These are phyloP conservation scores for Magnusiomyces sp. DNA, from an alignment of 1,139 yeast genomes.

Conservation along the genomic window DNA sequence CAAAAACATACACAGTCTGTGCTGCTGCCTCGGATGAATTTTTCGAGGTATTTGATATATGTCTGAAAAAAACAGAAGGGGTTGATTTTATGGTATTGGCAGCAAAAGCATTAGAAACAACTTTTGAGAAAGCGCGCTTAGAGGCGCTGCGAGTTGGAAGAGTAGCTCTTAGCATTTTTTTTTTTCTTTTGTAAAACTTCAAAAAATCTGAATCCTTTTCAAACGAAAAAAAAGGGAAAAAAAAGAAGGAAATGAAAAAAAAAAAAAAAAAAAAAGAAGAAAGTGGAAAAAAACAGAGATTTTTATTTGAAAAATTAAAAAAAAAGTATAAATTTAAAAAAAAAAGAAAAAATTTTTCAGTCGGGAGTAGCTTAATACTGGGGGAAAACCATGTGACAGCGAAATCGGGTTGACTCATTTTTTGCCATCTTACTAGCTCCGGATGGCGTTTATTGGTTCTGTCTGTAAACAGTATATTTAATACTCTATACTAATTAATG, in stretches of 20 bases:
- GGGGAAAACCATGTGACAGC: background rate
- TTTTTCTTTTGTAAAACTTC: background rate
- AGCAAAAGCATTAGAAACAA: too few relatives aligned
- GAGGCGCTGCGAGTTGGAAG: too few relatives aligned
- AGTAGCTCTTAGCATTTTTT: background rate
- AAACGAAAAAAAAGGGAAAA: background rate
- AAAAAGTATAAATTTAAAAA: conserved; percentile 1
- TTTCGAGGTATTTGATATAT: background rate
- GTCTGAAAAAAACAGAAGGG: background rate
- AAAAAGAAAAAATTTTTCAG: background rate
- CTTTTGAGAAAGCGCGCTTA: too few relatives aligned
- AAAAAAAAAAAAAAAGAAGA: background rate
- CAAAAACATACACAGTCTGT: too few relatives aligned
- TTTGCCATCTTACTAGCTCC: too few relatives aligned
- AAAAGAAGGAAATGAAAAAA: background rate
- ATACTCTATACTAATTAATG: too few relatives aligned
- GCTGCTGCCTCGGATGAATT: too few relatives aligned
- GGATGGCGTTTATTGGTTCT: too few relatives aligned
- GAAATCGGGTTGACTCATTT: too few relatives aligned
- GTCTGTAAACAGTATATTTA: too few relatives aligned
- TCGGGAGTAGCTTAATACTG: background rate
- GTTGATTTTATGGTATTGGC: background rate
- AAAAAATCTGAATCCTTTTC: too few relatives aligned
- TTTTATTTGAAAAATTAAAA: conserved; percentile 3
- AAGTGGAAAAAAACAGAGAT: background rate